These are phyloP conservation scores for Rhizophagus prolifer DNA, from an alignment of 192 early-diverging fungal species.

Conservation along the genomic window DNA sequence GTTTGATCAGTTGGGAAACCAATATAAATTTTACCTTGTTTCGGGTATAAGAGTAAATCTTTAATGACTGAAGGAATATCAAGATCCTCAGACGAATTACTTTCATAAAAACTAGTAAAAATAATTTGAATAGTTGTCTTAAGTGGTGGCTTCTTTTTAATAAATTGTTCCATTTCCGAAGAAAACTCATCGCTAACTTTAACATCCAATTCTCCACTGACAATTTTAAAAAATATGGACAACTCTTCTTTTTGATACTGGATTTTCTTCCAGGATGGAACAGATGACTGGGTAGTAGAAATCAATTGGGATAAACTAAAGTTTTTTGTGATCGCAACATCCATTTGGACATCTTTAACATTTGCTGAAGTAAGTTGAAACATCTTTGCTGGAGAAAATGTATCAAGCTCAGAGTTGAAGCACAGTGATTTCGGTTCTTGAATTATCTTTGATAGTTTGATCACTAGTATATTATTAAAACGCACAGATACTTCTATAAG, in stretches of 20 bases:
- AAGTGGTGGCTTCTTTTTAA: slow-evolving; percentile 81
- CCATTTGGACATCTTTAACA: slow-evolving; percentile 57
- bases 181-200: no score
- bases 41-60: slow-evolving; percentile 66
- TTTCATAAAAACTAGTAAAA: slow-evolving; percentile 73
- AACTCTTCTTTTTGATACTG: slow-evolving; percentile 33
- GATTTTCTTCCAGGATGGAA: no score
- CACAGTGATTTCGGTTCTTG: slow-evolving; percentile 61
- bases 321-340: slow-evolving; percentile 42
- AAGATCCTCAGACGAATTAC: slow-evolving; percentile 40
- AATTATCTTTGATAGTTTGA: slow-evolving; percentile 65
- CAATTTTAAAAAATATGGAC: slow-evolving; percentile 72
- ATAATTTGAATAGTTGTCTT: slow-evolving; percentile 68
- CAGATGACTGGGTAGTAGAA: no score
- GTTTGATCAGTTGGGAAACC: slow-evolving; percentile 79
- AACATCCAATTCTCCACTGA: slow-evolving; percentile 56
- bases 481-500: slow-evolving; percentile 64
- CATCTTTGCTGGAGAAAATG: slow-evolving; percentile 65
- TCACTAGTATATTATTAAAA: slow-evolving; percentile 57
- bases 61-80: slow-evolving; percentile 56
- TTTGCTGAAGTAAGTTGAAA: slow-evolving; percentile 65
- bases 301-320: not conserved
- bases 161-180: slow-evolving; percentile 81
- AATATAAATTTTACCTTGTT: slow-evolving; percentile 86
- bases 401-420: slow-evolving; percentile 44